phyloP scores from a whole-genome alignment of 176 grass and related monocot species.

The Rhynchospora breviuscula region DNA sequence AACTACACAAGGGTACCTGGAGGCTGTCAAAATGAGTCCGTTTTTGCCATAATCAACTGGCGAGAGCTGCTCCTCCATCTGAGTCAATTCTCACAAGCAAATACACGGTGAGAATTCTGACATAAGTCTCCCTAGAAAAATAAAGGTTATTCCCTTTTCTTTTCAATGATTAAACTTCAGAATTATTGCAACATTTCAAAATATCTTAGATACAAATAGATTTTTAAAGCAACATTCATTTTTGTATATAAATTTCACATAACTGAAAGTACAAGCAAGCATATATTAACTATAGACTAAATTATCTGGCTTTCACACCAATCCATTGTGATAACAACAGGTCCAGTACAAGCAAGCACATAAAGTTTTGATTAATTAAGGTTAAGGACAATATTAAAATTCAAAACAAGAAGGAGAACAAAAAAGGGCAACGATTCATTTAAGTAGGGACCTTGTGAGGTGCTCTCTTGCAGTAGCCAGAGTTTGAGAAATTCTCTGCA shows the following conservation, averaged over 20 bases:
- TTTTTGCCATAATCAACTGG: too few species aligned
- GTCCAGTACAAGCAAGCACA: not conserved
- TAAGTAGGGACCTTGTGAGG: conserved; percentile 83
- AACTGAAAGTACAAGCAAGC: not conserved
- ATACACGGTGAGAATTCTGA: too few species aligned
- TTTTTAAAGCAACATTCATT: not conserved
- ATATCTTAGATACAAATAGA: too few species aligned
- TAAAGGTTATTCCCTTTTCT: too few species aligned
- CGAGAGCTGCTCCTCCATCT: too few species aligned
- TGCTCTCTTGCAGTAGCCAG: conserved; percentile 79
- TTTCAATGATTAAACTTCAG: too few species aligned
- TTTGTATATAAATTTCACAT: not conserved
- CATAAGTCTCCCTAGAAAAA: too few species aligned
- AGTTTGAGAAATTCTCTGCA: conserved; percentile 82
- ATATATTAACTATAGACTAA: conserved; percentile 1
- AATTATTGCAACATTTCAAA: too few species aligned
- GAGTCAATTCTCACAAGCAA: too few species aligned
- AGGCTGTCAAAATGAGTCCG: too few species aligned
- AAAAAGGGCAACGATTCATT: conserved; percentile 36
- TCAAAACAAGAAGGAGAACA: not conserved
- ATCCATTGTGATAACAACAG: conserved; percentile 10
- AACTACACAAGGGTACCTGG: too few species aligned
- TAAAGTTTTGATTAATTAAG: conserved; percentile 14
- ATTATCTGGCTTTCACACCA: conserved; percentile 6
- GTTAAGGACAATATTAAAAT: not conserved